Conservation (phyloP, 306 rosid genomes). For the Chamaecrista fasciculata region DNA sequence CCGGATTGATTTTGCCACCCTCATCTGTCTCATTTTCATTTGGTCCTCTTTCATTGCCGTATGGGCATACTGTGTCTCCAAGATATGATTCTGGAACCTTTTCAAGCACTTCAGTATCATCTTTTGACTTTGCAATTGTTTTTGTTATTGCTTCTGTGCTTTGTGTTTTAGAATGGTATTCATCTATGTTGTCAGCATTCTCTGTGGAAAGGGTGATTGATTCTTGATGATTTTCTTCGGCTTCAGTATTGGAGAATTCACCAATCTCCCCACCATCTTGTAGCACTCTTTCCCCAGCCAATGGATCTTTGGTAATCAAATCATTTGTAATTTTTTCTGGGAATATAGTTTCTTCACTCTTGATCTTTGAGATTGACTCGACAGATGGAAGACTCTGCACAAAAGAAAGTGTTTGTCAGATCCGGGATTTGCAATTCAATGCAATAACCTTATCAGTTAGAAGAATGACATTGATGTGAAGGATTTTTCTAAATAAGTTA, state of each 20-base stretch:
- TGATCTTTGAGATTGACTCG: constrained; percentile 23
- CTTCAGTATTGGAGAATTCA: constrained; percentile 9
- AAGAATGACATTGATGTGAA: not conserved
- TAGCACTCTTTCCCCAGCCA: constrained; percentile 30
- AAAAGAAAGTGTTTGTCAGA: constrained; percentile 1
- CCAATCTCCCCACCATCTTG: constrained; percentile 5
- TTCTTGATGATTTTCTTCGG: constrained; percentile 23
- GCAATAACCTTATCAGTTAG: not conserved
- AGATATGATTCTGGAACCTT: not conserved
- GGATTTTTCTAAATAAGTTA: not conserved
- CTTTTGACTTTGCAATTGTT: constrained; percentile 13
- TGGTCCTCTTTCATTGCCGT: not conserved
- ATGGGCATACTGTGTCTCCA: constrained; percentile 2
- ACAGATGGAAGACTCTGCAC: constrained; percentile 31
- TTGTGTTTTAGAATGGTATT: not conserved
- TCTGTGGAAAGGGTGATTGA: not conserved
- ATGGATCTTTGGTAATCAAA: too few species aligned
- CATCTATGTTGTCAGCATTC: constrained; percentile 19
- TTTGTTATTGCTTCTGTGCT: constrained; percentile 16
- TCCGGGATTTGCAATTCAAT: constrained; percentile 3
- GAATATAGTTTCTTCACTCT: constrained; percentile 24
- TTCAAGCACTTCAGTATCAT: constrained; percentile 11
- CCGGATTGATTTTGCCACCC: too few species aligned
- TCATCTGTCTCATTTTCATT: constrained; percentile 11
- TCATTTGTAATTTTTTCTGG: too few species aligned